Conservation (phyloP, 2,329 filamentous ascomycete genomes). For the Clonostachys rhizophaga region DNA sequence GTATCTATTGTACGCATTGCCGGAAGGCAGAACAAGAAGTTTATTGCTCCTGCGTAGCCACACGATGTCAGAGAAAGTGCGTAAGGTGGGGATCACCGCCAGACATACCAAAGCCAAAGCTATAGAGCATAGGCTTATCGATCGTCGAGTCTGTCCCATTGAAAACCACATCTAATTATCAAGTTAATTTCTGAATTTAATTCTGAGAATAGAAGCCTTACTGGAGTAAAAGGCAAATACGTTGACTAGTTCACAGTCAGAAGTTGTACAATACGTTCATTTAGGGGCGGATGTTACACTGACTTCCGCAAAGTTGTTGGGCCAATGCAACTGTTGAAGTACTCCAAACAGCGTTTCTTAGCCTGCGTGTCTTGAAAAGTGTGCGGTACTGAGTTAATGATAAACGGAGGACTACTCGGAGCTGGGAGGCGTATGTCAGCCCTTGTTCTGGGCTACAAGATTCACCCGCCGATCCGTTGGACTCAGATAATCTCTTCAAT, state of each 20-base stretch:
- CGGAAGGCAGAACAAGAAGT: slow-evolving; percentile 26
- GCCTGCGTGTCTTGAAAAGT: slow-evolving; percentile 5
- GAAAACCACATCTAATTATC: neutral
- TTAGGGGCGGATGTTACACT: neutral
- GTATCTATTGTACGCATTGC: slow-evolving; percentile 31
- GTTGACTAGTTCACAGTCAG: slow-evolving; percentile 20
- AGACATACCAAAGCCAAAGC: slow-evolving; percentile 4
- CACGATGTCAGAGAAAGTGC: neutral
- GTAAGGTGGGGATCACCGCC: neutral
- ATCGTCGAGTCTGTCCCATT: slow-evolving; percentile 11
- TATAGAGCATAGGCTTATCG: slow-evolving; percentile 14
- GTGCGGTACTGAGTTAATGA: slow-evolving; percentile 9
- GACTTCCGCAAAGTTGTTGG: slow-evolving; percentile 18
- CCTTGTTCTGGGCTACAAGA: neutral
- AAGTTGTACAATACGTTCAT: neutral
- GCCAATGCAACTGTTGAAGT: slow-evolving; percentile 15
- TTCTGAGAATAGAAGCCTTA: slow-evolving; percentile 8
- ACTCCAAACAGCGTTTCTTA: slow-evolving; percentile 13
- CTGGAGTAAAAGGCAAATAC: slow-evolving; percentile 39
- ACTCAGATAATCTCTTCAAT: neutral
- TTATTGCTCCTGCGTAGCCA: slow-evolving; percentile 1
- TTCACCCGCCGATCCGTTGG: neutral
- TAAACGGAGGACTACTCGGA: slow-evolving; percentile 2
- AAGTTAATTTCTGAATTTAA: slow-evolving; percentile 5
- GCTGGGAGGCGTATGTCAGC: neutral